phyloP scores from a whole-genome alignment of 176 grass and related monocot species.

The Oryza brachyantha region DNA sequence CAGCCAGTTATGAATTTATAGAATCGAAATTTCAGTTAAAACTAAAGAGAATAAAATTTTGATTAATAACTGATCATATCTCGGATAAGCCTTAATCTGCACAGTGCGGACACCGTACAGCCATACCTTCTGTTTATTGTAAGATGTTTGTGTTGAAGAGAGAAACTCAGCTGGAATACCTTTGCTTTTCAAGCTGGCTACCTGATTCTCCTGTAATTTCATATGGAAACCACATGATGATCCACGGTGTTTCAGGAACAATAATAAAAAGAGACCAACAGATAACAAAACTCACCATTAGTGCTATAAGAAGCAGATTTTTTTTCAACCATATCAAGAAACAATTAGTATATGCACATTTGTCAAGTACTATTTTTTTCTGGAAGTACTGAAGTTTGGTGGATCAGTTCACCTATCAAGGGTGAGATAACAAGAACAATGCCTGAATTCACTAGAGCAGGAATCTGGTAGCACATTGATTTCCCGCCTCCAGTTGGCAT shows the following conservation, averaged over 20 bases:
- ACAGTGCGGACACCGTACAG: slow-evolving; percentile 27
- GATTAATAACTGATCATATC: background rate
- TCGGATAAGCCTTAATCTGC: background rate
- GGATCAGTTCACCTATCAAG: slow-evolving; percentile 72
- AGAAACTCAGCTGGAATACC: slow-evolving; percentile 92
- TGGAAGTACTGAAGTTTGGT: background rate
- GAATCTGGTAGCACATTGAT: slow-evolving; percentile 96
- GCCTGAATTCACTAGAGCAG: slow-evolving; percentile 78
- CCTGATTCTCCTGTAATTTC: slow-evolving; percentile 83
- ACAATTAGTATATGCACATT: slow-evolving; percentile 36
- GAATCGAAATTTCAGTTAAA: background rate
- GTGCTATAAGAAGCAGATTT: slow-evolving; percentile 57
- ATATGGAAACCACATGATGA: slow-evolving; percentile 35
- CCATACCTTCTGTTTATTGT: slow-evolving; percentile 65
- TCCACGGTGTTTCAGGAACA: slow-evolving; percentile 10
- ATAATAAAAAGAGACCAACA: slow-evolving; percentile 8
- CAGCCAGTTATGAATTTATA: background rate
- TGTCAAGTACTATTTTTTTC: slow-evolving; percentile 23
- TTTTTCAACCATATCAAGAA: slow-evolving; percentile 34
- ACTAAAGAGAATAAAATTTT: background rate
- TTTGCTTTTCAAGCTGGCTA: slow-evolving; percentile 75
- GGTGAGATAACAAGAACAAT: slow-evolving; percentile 97
- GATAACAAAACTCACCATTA: slow-evolving; percentile 66
- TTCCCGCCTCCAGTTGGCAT: slow-evolving; percentile 99
- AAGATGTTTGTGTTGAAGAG: slow-evolving; percentile 78